Percentiles rank a stretch among this genome's conserved stretches.
Conservation (phyloP, 257 asterid genomes). For the Lycium ferocissimum region DNA sequence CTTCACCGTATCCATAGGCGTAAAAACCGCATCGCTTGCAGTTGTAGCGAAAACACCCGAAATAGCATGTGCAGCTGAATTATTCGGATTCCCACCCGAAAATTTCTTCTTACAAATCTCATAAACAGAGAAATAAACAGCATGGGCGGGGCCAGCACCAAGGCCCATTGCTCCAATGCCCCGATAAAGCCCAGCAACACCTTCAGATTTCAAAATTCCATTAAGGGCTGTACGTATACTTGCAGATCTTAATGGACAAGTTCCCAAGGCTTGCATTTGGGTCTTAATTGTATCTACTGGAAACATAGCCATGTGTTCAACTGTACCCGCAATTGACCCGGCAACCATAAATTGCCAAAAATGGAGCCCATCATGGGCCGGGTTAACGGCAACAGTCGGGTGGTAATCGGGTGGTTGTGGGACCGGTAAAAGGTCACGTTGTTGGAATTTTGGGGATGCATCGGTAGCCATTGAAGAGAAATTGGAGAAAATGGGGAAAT, state of each 20-base stretch:
- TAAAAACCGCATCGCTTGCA: slow-evolving; percentile 86
- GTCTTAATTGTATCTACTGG: slow-evolving; percentile 94
- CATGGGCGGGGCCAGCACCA: slow-evolving; percentile 99
- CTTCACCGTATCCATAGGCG: slow-evolving; percentile 98
- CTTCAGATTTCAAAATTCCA: slow-evolving; percentile 73
- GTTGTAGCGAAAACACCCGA: slow-evolving; percentile 91
- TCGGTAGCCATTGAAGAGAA: slow-evolving; percentile 69
- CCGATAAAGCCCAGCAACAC: slow-evolving; percentile 74
- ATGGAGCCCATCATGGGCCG: slow-evolving; percentile 82
- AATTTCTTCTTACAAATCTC: slow-evolving; percentile 75
- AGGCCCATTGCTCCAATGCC: slow-evolving; percentile 98
- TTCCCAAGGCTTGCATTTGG: slow-evolving; percentile 90
- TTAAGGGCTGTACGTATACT: slow-evolving; percentile 63
- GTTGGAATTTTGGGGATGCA: slow-evolving; percentile 71
- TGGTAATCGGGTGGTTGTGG: slow-evolving; percentile 61
- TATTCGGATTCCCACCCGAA: slow-evolving; percentile 72
- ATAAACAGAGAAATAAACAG: slow-evolving; percentile 85
- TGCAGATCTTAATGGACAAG: slow-evolving; percentile 81
- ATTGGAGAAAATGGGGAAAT: background rate
- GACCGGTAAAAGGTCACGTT: slow-evolving; percentile 62
- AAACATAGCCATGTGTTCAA: slow-evolving; percentile 98
- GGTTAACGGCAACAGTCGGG: slow-evolving; percentile 44
- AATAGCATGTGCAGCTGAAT: slow-evolving; percentile 70
- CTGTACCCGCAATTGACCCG: slow-evolving; percentile 91
- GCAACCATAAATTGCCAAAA: slow-evolving; percentile 94